Base-by-base conservation (phyloP, 441 rosid genomes). In the Heliophila coronopifolia region DNA sequence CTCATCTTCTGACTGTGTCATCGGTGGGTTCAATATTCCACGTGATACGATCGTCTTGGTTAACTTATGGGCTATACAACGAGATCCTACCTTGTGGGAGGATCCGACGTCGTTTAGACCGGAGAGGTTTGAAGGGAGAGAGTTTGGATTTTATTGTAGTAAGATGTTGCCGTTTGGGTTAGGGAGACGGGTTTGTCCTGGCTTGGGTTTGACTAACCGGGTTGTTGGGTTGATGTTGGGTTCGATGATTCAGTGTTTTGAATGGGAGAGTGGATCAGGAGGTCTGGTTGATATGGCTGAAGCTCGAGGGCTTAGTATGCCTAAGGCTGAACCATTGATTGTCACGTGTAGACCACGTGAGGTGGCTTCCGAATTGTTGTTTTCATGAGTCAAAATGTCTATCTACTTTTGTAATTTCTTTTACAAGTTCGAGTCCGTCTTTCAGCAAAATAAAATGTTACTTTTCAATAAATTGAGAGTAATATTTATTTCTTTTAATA, bases 121-220 rank as follows among this genome's bases (percentile, higher is more conserved):
- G 6, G 77, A 74, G 58, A 70, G 85, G 35, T 69, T 71, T 59
- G 68, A 69, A 20, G 53, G 12, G 1, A 50, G 9, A 9, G 58
- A 60, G 20, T 4, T 35, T 61, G 52, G 56, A 17, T 51, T 33
- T 0, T 32, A 33, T 9, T 20, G 3, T 62, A 24, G 61, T 11
- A 73, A 47, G 16, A 36, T 65, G 40, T n/a, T 75, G 55, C 70
- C 78, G 1, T 73, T 76, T 40, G 78, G 81, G 15, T 18, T 70
- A 34, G 70, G 74, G n/a, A 65, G 76, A 45, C 47, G 76, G 38
- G 69, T 65, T 14, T 75, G 80, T 50, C 77, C 79, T 3, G 79
- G 79, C 5, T 18, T 53, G 23, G 59, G 63, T 16, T 54, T 72
- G 53, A 77, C 73, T 7, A 67, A 59, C 5, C 59, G 68, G 5